Conservation (phyloP, 2,329 filamentous ascomycete species). For the Aureobasidium melanogenum region DNA sequence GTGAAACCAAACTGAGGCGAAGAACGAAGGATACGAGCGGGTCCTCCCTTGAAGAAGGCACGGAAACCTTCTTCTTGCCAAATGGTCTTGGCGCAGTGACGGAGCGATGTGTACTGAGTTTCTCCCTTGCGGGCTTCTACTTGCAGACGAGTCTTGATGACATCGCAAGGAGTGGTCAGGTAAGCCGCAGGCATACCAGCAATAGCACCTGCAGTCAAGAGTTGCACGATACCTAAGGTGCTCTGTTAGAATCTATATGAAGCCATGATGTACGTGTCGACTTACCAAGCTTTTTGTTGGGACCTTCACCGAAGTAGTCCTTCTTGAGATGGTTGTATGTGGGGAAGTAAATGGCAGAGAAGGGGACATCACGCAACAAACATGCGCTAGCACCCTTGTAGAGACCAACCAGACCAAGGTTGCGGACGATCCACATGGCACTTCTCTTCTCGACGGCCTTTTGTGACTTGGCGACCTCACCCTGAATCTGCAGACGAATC, state of each 20-base stretch:
- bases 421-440: slow-evolving; percentile 95
- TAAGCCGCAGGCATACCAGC: slow-evolving; percentile 55
- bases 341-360: slow-evolving; percentile 98
- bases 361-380: slow-evolving; percentile 89
- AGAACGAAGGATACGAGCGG: slow-evolving; percentile 86
- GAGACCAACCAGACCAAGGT: slow-evolving; percentile 84
- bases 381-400: slow-evolving; percentile 97
- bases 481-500: slow-evolving; percentile 95
- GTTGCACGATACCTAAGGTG: slow-evolving; percentile 60
- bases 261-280: not conserved
- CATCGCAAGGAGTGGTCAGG: slow-evolving; percentile 92
- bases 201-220: slow-evolving; percentile 89
- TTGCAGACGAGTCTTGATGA: slow-evolving; percentile 97
- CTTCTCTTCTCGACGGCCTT: slow-evolving; percentile 78
- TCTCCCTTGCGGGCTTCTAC: slow-evolving; percentile 97
- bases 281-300: slow-evolving; percentile 66
- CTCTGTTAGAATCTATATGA: not conserved
- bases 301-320: slow-evolving; percentile 85
- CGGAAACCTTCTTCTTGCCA: slow-evolving; percentile 85
- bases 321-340: slow-evolving; percentile 91
- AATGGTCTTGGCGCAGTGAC: slow-evolving; percentile 77
- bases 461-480: slow-evolving; percentile 71
- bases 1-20: slow-evolving; percentile 98
- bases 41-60: slow-evolving; percentile 98
- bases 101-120: slow-evolving; percentile 73